Evolutionary conservation across 2,329 filamentous ascomycete genomes (phyloP).

Genomic region (Furcasterigmium furcatum): DNA sequence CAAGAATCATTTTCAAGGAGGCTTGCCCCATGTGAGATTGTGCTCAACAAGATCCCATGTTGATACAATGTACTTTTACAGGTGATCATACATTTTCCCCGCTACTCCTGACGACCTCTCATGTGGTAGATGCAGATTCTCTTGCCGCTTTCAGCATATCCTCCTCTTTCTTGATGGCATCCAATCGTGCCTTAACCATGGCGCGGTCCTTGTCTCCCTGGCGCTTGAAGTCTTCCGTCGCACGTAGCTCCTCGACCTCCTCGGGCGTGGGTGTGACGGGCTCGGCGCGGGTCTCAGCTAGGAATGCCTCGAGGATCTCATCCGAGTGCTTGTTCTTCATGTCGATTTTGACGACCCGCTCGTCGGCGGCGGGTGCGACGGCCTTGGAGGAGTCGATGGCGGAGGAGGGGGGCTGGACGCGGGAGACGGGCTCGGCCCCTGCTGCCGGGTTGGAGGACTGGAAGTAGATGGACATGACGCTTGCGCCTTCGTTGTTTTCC

Average conservation of each 20-base stretch:
- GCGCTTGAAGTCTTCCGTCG: conserved; percentile 51
- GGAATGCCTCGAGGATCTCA: conserved; percentile 60
- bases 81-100: neutral
- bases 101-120: neutral
- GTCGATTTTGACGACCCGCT: conserved; percentile 52
- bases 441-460: conserved; percentile 30
- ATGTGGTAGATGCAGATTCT: conserved; percentile 8
- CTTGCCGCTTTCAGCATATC: conserved; percentile 39
- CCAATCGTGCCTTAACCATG: conserved; percentile 43
- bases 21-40: too few species aligned
- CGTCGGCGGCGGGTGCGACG: conserved; percentile 41
- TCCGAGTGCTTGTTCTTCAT: conserved; percentile 61
- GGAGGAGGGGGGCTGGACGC: conserved; percentile 43
- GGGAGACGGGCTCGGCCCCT: conserved; percentile 21
- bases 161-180: conserved; percentile 60
- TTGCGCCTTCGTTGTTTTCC: conserved; percentile 48
- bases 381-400: conserved; percentile 43
- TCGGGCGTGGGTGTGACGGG: conserved; percentile 53
- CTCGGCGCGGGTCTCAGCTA: conserved; percentile 59
- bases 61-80: conserved; percentile 1
- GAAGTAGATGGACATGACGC: conserved; percentile 65
- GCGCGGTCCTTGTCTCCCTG: conserved; percentile 52
- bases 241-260: conserved; percentile 56
- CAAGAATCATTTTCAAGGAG: too few species aligned
- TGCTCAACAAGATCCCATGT: too few species aligned